Evolutionary conservation across 768 basidiomycete species (phyloP), one percentile per base, ranked within the genome.

Genomic region (Lanmaoa rubissima): DNA sequence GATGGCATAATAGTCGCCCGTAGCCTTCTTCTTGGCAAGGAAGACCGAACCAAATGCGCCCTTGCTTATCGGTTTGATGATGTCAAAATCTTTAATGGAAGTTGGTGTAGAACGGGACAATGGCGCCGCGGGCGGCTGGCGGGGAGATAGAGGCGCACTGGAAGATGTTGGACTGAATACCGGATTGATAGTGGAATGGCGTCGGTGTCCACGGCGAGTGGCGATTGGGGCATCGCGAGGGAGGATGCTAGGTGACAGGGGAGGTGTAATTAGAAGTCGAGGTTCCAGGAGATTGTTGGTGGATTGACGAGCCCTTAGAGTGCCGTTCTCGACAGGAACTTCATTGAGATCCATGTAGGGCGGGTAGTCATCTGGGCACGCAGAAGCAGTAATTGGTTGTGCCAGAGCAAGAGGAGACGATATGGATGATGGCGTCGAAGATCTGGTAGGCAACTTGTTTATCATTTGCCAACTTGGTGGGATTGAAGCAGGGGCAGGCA

Each of bases 1-100:
- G 84, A 99, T 96, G 28, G 97, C 97, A 75, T 89, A 99, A 74
- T 98, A 98, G 74, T 98, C 97, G 51, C 97, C 97, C 2, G 97
- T 99, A 6, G 83, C 90, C 66, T 93, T 95, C 82, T 99, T 99
- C 79, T 96, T 98, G 42, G 97, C 92, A 51, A 99, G 81, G 74
- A 97, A 99, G 52, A 99, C 97, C 10, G 94, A 94, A 16, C 97
- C 97, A 70, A 99, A 98, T 2, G 97, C 97, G 51, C 97, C 97
- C 69, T 98, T 98, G 72, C 91, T 94, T 70, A 99, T 99, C 4
- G 97, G 97, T 73, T 99, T 99, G 79, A 99, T 96, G 68, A 99
- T 87, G 67, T 98, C 96, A 65, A 99, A 99, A 71, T 99, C 97
- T 73, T 94, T 98, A 75, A 98, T 98, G 6, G 95, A 96, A 4